A percentile compares a stretch with the other conserved stretches of the same genome.
These are phyloP conservation scores for Globisporangium mamillatum DNA, from an alignment of 352 stramenopile genomes.

Conservation along the genomic window DNA sequence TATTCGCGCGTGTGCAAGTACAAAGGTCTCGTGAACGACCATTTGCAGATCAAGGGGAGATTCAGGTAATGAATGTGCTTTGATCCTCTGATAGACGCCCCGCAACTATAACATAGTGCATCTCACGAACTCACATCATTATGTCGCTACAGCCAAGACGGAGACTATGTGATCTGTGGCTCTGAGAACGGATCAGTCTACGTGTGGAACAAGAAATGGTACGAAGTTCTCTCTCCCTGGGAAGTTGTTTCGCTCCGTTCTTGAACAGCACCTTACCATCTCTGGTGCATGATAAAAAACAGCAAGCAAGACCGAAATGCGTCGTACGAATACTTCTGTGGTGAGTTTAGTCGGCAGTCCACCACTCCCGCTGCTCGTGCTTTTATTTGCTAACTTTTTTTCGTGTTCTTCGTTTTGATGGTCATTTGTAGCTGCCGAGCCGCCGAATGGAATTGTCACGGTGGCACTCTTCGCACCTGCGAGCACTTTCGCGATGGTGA, in stretches of 20 bases:
- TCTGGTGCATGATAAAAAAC: slow-evolving; percentile 46
- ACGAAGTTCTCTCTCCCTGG: neutral
- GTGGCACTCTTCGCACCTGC: slow-evolving; percentile 77
- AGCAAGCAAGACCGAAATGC: slow-evolving; percentile 78
- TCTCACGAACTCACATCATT: neutral
- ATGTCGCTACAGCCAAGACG: slow-evolving; percentile 58
- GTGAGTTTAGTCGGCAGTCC: slow-evolving; percentile 24
- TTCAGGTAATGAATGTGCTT: slow-evolving; percentile 49
- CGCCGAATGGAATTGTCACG: slow-evolving; percentile 73
- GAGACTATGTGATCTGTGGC: slow-evolving; percentile 83
- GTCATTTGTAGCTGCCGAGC: slow-evolving; percentile 43
- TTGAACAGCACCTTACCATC: slow-evolving; percentile 22
- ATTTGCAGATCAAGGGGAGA: slow-evolving; percentile 81
- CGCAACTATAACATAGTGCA: neutral
- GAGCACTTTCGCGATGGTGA: slow-evolving; percentile 80
- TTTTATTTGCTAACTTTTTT: neutral
- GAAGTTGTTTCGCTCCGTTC: neutral
- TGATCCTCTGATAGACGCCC: neutral
- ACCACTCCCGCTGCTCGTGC: neutral
- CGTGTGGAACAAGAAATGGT: slow-evolving; percentile 84
- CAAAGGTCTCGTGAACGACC: slow-evolving; percentile 87
- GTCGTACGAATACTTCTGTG: slow-evolving; percentile 78
- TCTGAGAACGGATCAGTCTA: slow-evolving; percentile 85
- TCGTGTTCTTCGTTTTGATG: neutral
- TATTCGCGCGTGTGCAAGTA: slow-evolving; percentile 92